Base-by-base conservation (phyloP, 768 basidiomycete genomes). In the Russula foetens region DNA sequence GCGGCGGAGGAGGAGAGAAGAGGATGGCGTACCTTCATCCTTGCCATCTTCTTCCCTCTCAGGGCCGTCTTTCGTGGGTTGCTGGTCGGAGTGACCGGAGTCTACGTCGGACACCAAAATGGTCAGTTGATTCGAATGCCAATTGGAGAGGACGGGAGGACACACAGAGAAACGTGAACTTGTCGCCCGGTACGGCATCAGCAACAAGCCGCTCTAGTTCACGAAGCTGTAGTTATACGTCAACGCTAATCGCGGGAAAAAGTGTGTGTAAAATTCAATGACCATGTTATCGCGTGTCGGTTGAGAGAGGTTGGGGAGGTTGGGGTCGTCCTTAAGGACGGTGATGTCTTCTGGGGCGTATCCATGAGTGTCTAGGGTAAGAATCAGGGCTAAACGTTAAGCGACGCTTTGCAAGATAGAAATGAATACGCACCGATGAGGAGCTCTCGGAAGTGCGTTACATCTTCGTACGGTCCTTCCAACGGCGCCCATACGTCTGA, bases 131-230 rank as follows among this genome's bases (percentile, higher is more conserved):
- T 12, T 23, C 6, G 2, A 4, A 58, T 14, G 39, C 29, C 11
- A 23, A 6, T n/a, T n/a, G 9, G 19, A 14, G 31, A 17, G 11
- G 11, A 5, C 4, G 11, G 35, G 19, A 4, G n/a, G 21, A 55
- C 70, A 11, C 39, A 72, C 71, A 72, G 24, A 68, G 56, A 29
- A 71, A 69, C 8, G 53, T 61, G 15, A 69, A 64, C 24, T 26
- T 61, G 48, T 72, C 71, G 23, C 67, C 70, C 2, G 63, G 21
- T n/a, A 56, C 58, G 1, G 63, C 69, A 46, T 58, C 63, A 8
- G 24, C 1, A 41, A 69, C 66, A 24, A 68, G 61, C 9, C 26
- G 43, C 8, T 45, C 29, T 14, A 69, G 44, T 59, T 67, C 61
- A 3, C 45, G 43, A 21, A 66, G 49, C 68, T 69, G 49, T 43